Evolutionary conservation across 2,329 filamentous ascomycete genomes (phyloP).

Genomic region (Penicillium palitans): DNA sequence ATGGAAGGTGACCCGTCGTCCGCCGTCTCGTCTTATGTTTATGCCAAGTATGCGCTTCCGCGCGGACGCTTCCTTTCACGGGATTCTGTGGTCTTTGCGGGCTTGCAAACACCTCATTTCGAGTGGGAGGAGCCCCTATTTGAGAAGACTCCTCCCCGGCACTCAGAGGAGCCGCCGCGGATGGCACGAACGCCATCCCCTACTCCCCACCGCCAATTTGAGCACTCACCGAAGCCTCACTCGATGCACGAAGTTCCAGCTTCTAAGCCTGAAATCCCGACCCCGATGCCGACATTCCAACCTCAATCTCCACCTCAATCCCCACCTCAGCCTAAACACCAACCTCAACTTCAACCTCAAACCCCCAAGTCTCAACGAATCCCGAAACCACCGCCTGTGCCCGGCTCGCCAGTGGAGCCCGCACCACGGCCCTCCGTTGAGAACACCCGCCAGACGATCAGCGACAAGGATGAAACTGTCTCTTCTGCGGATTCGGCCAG

Average conservation of each 20-base stretch:
- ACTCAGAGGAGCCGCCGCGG: conserved; percentile 25
- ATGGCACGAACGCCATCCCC: conserved; percentile 37
- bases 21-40: conserved; percentile 73
- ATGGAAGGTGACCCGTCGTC: conserved; percentile 36
- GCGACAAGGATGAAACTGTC: conserved; percentile 46
- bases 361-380: conserved; percentile 11
- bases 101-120: conserved; percentile 57
- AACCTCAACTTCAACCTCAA: not conserved
- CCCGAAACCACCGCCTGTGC: conserved; percentile 6
- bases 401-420: conserved; percentile 8
- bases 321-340: not conserved
- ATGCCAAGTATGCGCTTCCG: conserved; percentile 80
- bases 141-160: conserved; percentile 39
- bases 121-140: conserved; percentile 63
- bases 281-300: not conserved
- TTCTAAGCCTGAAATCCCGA: not conserved
- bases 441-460: conserved; percentile 17
- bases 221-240: conserved; percentile 30
- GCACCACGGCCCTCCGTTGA: conserved; percentile 17
- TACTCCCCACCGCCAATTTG: conserved; percentile 21
- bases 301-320: not conserved
- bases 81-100: conserved; percentile 60
- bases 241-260: conserved; percentile 30
- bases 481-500: conserved; percentile 66
- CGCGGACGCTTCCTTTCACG: conserved; percentile 77